Evolutionary conservation across 2,329 filamentous ascomycete species (phyloP).

Genomic region (Colletotrichum sp.): DNA sequence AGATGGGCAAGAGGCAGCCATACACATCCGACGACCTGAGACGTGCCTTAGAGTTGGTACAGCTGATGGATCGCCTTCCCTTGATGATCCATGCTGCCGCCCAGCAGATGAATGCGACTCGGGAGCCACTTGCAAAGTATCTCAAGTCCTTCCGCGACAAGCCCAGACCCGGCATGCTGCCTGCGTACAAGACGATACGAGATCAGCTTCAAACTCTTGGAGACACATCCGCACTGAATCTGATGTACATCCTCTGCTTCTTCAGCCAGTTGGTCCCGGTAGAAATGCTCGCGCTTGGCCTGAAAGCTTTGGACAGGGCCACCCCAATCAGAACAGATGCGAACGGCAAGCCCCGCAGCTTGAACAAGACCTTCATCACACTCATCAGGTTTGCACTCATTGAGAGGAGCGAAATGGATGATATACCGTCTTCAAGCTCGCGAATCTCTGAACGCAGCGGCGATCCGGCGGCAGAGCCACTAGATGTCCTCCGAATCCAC

Average conservation of each 20-base stretch:
- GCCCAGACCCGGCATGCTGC: conserved; percentile 56
- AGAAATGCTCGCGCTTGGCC: conserved; percentile 66
- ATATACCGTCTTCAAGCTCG: conserved; percentile 45
- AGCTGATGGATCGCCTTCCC: conserved; percentile 68
- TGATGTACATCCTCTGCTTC: conserved; percentile 70
- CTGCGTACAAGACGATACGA: conserved; percentile 51
- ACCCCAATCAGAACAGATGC: conserved; percentile 50
- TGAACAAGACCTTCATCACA: conserved; percentile 55
- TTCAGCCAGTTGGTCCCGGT: conserved; percentile 70
- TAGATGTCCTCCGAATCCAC: conserved; percentile 57
- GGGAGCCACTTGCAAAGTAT: conserved; percentile 67
- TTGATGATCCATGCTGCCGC: conserved; percentile 72
- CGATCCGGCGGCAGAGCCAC: conserved; percentile 37
- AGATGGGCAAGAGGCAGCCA: conserved; percentile 64
- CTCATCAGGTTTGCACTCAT: conserved; percentile 58
- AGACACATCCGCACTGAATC: conserved; percentile 61
- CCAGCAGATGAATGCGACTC: conserved; percentile 63
- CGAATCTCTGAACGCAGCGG: conserved; percentile 38
- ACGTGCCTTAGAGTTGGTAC: conserved; percentile 66
- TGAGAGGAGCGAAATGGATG: conserved; percentile 52
- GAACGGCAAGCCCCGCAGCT: conserved; percentile 32
- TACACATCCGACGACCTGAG: conserved; percentile 57
- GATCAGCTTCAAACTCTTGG: conserved; percentile 53
- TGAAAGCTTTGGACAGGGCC: conserved; percentile 48
- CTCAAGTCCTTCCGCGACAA: conserved; percentile 61